These are phyloP conservation scores for Cladosporium sp. DNA, from an alignment of 2,329 filamentous ascomycete species.

Conservation along the genomic window DNA sequence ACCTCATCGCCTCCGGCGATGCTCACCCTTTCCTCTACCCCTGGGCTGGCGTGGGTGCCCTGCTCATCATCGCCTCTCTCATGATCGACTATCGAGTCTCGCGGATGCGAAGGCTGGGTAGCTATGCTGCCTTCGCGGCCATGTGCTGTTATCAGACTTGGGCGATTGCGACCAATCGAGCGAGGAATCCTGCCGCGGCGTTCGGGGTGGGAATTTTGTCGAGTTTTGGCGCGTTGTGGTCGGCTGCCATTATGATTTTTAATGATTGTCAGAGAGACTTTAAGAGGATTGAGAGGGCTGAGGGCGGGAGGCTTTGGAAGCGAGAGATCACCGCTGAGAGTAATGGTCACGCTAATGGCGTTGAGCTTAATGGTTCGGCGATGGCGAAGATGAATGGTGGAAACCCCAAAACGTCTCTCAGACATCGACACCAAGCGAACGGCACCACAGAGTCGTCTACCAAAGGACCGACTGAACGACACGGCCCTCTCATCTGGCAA, in stretches of 20 bases:
- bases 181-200: slow-evolving; percentile 48
- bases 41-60: slow-evolving; percentile 36
- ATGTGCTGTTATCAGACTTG: slow-evolving; percentile 42
- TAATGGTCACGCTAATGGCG: neutral
- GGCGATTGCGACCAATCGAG: slow-evolving; percentile 42
- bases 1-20: slow-evolving; percentile 35
- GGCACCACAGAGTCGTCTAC: slow-evolving; percentile 6
- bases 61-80: slow-evolving; percentile 46
- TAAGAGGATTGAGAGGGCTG: slow-evolving; percentile 46
- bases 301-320: neutral
- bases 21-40: slow-evolving; percentile 44
- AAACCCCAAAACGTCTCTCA: neutral
- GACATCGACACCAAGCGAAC: neutral
- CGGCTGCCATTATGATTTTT: slow-evolving; percentile 49
- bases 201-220: slow-evolving; percentile 53
- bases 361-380: slow-evolving; percentile 6
- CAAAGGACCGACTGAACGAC: slow-evolving; percentile 16
- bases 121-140: slow-evolving; percentile 44
- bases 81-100: slow-evolving; percentile 46
- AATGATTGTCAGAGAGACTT: slow-evolving; percentile 55
- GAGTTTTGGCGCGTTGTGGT: slow-evolving; percentile 53
- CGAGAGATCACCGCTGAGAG: neutral
- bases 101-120: slow-evolving; percentile 36
- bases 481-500: slow-evolving; percentile 46
- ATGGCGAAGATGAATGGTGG: slow-evolving; percentile 11